These are phyloP conservation scores for Yamadazyma sp. DNA, from an alignment of 1,139 yeast species.

Conservation along the genomic window DNA sequence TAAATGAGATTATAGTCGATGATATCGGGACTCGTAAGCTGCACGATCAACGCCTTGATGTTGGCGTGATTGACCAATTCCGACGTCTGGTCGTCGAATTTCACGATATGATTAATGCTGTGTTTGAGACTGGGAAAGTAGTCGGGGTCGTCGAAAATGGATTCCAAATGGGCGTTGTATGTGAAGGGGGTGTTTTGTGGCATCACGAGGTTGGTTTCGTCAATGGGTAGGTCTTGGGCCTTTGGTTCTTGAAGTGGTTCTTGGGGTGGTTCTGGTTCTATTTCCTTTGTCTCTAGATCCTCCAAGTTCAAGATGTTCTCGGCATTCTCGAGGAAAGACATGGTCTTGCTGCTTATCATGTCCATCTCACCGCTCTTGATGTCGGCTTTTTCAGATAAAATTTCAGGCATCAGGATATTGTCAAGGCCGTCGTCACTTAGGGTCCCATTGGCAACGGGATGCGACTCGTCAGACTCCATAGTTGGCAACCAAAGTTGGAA, in stretches of 20 bases:
- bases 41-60: slow-evolving; percentile 60
- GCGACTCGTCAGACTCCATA: slow-evolving; percentile 1
- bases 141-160: slow-evolving; percentile 40
- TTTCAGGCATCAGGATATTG: not conserved
- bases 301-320: not conserved
- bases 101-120: slow-evolving; percentile 25
- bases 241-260: not conserved
- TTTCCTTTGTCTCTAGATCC: not conserved
- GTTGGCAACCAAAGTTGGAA: not conserved
- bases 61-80: slow-evolving; percentile 42
- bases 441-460: not conserved
- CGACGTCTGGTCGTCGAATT: slow-evolving; percentile 35
- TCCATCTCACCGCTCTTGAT: no score
- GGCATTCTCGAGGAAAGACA: not conserved
- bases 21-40: slow-evolving; percentile 74
- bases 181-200: slow-evolving; percentile 11
- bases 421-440: not conserved
- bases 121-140: slow-evolving; percentile 34
- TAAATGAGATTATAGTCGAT: slow-evolving; percentile 77
- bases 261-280: not conserved
- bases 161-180: slow-evolving; percentile 41
- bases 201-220: not conserved
- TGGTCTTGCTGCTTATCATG: not conserved
- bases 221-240: not conserved
- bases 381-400: not conserved